These are phyloP conservation scores for Solanum tarijense DNA, from an alignment of 257 asterid genomes.

Conservation along the genomic window DNA sequence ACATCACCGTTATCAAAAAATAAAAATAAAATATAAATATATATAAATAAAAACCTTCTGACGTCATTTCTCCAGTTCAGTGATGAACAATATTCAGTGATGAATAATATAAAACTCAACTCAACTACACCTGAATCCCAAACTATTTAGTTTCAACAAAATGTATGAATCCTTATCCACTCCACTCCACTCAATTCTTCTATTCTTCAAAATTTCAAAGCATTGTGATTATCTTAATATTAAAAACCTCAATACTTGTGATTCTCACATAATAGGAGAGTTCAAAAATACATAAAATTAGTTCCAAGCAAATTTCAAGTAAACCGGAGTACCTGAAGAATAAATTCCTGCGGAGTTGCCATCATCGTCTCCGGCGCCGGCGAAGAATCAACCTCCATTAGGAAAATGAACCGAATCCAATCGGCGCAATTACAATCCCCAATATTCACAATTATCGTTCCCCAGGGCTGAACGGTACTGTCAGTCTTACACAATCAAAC, in stretches of 20 bases:
- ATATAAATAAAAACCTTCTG: background rate
- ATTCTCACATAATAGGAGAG: background rate
- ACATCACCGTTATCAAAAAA: background rate
- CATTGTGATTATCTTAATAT: background rate
- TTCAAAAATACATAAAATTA: background rate
- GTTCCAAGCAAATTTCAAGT: background rate
- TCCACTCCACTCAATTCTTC: background rate
- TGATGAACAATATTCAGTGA: background rate
- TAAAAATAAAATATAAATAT: too few species aligned
- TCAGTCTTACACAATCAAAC: background rate
- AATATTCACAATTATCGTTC: background rate
- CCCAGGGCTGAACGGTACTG: background rate
- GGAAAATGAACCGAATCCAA: conserved; percentile 40
- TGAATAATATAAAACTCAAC: background rate
- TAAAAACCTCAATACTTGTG: background rate
- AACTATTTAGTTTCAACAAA: background rate
- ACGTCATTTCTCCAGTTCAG: background rate
- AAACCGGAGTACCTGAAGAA: conserved; percentile 36
- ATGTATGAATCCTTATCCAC: background rate
- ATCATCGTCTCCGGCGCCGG: background rate
- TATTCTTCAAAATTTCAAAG: background rate
- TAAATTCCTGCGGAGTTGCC: conserved; percentile 29
- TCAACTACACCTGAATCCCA: background rate
- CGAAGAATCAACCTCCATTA: conserved; percentile 62
- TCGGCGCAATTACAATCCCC: conserved; percentile 27